Base-by-base conservation (phyloP, 768 basidiomycete genomes). In the Kwoniella bestiolae region DNA sequence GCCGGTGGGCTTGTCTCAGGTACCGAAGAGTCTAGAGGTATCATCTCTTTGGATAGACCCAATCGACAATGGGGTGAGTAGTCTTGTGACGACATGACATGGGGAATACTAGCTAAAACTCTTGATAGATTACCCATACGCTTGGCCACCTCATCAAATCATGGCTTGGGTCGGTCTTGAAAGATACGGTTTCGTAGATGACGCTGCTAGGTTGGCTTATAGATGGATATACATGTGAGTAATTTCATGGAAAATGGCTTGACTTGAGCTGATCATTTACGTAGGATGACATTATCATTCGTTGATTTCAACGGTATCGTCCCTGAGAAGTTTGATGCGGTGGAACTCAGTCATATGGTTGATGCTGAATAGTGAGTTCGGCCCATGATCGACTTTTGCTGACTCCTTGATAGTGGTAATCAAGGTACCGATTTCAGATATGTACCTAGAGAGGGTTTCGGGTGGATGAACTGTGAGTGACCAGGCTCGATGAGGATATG, bases 241-340 rank as follows among this genome's bases (percentile, higher is more conserved):
- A 21, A 79, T 74, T 26, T 32, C 18, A 38, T 31, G 26, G 21
- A n/a, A n/a, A n/a, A n/a, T n/a, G 44, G n/a, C 41, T 8, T 34
- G 9, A 32, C 12, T 21, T 11, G 50, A 21, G 21, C 32, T 55
- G 32, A 55, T 32, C 7, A 26, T 60, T 65, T 50, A n/a, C 9
- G 2, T 60, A 79, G 77, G 77, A 81, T 81, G 80, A 81, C 78
- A 16, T 60, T 69, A 3, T 71, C 73, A 0, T 74, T 72, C 55
- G 94, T 96, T 58, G 92, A 95, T 80, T 97, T 96, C 82, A 98
- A 97, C 80, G 95, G 95, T 3, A 92, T 96, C 35, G 94, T 98
- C 1, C 94, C 95, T 0, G 95, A 98, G 84, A 98, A 98, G 89
- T 97, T 98, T 80, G 94, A 99, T 76, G 95, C 94, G 2, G 95